A percentile compares a stretch with the other conserved stretches of the same genome.
phyloP scores from a whole-genome alignment of 2,329 filamentous ascomycete genomes.

The Salinomyces thailandicus region DNA sequence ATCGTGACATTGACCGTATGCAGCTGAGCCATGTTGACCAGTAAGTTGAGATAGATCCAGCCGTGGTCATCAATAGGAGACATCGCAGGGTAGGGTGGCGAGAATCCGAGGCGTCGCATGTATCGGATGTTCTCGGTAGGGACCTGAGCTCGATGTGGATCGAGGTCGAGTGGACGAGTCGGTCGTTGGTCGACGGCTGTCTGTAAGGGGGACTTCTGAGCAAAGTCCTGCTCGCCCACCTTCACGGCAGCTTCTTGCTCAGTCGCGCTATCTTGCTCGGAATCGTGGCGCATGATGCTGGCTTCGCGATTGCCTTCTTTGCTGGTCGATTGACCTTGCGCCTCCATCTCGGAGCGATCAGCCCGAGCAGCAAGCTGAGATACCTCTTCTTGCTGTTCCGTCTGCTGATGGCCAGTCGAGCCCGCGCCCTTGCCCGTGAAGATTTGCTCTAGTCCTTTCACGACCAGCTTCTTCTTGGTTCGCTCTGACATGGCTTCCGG shows the following conservation, averaged over 20 bases:
- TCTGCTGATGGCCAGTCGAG: slow-evolving; percentile 37
- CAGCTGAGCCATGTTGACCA: slow-evolving; percentile 72
- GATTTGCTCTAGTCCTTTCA: slow-evolving; percentile 65
- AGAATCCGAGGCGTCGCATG: slow-evolving; percentile 62
- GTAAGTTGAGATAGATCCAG: slow-evolving; percentile 73
- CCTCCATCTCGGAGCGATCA: slow-evolving; percentile 33
- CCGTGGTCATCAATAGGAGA: slow-evolving; percentile 55
- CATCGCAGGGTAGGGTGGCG: slow-evolving; percentile 50
- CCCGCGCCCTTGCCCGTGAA: slow-evolving; percentile 59
- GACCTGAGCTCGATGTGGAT: slow-evolving; percentile 65
- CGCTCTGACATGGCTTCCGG: slow-evolving; percentile 54
- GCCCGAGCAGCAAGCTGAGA: slow-evolving; percentile 44
- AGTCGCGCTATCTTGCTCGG: slow-evolving; percentile 2
- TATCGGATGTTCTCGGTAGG: slow-evolving; percentile 71
- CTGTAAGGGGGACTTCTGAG: slow-evolving; percentile 7
- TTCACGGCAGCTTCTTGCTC: not conserved
- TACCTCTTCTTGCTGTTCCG: slow-evolving; percentile 47
- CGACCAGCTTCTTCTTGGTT: slow-evolving; percentile 66
- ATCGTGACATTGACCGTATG: slow-evolving; percentile 70
- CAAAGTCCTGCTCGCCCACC: slow-evolving; percentile 9
- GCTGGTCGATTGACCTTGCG: slow-evolving; percentile 25
- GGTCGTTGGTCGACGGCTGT: slow-evolving; percentile 54
- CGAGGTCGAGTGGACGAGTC: slow-evolving; percentile 64
- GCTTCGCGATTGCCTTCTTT: slow-evolving; percentile 38
- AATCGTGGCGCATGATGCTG: slow-evolving; percentile 31